Evolutionary conservation across 495 filamentous ascomycete genomes (phyloP), one percentile per base, ranked within the genome.

Genomic region (Staphylotrichum longicolle): DNA sequence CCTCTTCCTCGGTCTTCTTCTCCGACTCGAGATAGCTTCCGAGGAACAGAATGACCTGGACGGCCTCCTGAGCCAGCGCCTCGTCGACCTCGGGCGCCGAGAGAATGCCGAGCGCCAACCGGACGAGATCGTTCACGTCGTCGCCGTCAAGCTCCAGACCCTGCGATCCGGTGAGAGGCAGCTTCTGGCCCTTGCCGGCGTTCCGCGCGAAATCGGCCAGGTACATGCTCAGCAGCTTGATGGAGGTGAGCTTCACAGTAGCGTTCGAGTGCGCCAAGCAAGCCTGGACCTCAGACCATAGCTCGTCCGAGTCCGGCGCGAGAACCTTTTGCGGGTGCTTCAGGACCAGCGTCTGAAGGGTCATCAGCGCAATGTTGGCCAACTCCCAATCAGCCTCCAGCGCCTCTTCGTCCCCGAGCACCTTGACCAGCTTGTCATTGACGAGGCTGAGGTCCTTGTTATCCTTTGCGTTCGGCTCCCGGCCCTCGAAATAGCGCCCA

Each of bases 21-120:
- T 42, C 66, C 3, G 60, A 37, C 32, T 66, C 47, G 53, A 75
- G 69, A 37, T 68, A 69, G 6, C 62, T 48, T 35, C 69, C 86
- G 0, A 96, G 78, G 79, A 95, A 95, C 27, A 88, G 75, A 41
- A 92, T 75, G 66, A 95, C 93, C 61, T 88, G 85, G 34, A 89
- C 85, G 37, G 80, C 84, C 69, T 93, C 90, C 60, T 81, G 81
- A 0, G 86, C 87, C 33, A 96, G 78, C 27, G 85, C 81, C 60
- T 91, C 85, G 44, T 73, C 67, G 3, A 94, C 74, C 35, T 83
- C 82, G 0, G 83, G 82, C 0, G 84, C 85, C 41, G 81, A 86
- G 34, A 97, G 80, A 42, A 87, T 84, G 54, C 83, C 80, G 5
- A 93, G 70, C 52, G 84, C 83, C 41, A 83, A 82, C 15, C 82